Evolutionary conservation across 2,329 filamentous ascomycete species (phyloP).

Genomic region (Talaromyces sp.): DNA sequence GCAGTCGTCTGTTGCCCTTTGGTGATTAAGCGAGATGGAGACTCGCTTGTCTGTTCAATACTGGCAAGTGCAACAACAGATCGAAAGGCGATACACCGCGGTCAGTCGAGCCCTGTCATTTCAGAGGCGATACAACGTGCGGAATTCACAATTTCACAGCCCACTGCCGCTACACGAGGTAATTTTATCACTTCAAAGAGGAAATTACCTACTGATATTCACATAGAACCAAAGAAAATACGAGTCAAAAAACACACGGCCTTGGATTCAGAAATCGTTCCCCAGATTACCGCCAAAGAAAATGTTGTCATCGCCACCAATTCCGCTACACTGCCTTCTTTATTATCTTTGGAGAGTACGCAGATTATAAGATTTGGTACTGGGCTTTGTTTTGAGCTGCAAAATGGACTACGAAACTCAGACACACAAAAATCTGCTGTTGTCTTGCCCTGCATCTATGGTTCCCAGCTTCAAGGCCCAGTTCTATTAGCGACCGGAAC

Average conservation of each 20-base stretch:
- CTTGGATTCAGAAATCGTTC: not conserved
- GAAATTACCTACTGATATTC: not conserved
- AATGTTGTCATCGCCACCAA: not conserved
- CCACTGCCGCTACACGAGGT: not conserved
- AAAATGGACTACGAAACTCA: not conserved
- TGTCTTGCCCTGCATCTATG: conserved; percentile 12
- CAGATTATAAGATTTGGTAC: not conserved
- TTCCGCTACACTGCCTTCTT: not conserved
- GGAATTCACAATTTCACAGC: not conserved
- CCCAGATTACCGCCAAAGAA: not conserved
- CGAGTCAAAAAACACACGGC: not conserved
- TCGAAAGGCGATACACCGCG: not conserved
- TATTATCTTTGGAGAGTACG: not conserved
- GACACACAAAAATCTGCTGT: conserved; percentile 1
- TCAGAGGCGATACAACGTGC: not conserved
- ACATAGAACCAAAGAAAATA: not conserved
- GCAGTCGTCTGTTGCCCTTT: conserved; percentile 12
- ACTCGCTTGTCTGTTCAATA: conserved; percentile 14
- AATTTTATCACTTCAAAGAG: not conserved
- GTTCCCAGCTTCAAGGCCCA: conserved; percentile 13
- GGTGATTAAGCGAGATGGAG: conserved; percentile 10
- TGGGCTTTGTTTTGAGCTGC: not conserved
- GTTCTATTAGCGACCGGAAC: conserved; percentile 11
- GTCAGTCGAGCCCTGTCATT: not conserved
- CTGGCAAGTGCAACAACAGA: conserved; percentile 11